These are phyloP conservation scores for Epichloe gansuensis DNA, from an alignment of 2,329 filamentous ascomycete species.

Conservation along the genomic window DNA sequence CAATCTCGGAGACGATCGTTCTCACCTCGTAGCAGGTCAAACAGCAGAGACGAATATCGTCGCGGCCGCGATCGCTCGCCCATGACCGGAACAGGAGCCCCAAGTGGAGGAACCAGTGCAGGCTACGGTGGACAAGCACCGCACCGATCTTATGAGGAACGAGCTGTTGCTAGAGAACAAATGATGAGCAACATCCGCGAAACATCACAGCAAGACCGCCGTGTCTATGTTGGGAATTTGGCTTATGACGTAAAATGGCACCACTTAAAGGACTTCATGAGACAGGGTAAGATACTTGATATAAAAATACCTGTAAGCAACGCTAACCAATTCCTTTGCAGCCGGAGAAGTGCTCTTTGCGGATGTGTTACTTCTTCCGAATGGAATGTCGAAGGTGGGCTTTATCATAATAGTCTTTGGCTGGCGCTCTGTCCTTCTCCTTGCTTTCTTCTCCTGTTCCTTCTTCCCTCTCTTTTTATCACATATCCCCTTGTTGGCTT, in stretches of 20 bases:
- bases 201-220: slow-evolving; percentile 93
- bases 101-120: slow-evolving; percentile 56
- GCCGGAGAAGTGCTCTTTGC: slow-evolving; percentile 99
- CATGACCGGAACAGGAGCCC: slow-evolving; percentile 63
- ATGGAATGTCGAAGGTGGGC: slow-evolving; percentile 99
- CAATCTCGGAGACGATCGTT: slow-evolving; percentile 61
- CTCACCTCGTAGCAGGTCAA: slow-evolving; percentile 64
- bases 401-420: slow-evolving; percentile 73
- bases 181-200: slow-evolving; percentile 95
- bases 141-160: slow-evolving; percentile 73
- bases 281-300: slow-evolving; percentile 65
- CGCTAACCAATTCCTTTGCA: slow-evolving; percentile 35
- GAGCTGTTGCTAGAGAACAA: slow-evolving; percentile 70
- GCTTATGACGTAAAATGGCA: slow-evolving; percentile 99
- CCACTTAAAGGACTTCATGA: slow-evolving; percentile 99
- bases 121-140: slow-evolving; percentile 47
- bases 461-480: slow-evolving; percentile 42
- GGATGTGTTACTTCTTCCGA: slow-evolving; percentile 97
- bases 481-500: slow-evolving; percentile 45
- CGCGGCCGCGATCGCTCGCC: slow-evolving; percentile 67
- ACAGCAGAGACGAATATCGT: slow-evolving; percentile 64
- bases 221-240: slow-evolving; percentile 97
- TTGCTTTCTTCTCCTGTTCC: slow-evolving; percentile 37
- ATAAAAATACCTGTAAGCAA: slow-evolving; percentile 13
- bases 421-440: slow-evolving; percentile 40